Base-by-base conservation (phyloP, 225 moss, liverwort and hornwort genomes). In the Physcomitrellopsis africana region DNA sequence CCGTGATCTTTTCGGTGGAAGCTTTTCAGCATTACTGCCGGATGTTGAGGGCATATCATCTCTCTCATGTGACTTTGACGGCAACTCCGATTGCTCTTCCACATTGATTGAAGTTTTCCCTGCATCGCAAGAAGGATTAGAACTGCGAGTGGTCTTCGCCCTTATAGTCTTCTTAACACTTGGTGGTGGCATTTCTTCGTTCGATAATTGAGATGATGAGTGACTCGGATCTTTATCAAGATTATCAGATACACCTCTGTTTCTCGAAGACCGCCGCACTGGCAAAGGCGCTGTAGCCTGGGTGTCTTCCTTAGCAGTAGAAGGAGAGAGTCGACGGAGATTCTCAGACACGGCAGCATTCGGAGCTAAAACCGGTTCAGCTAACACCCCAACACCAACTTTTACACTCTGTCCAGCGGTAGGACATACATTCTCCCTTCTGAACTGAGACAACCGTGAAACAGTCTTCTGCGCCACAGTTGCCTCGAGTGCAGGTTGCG, bases 251-350 rank as follows among this genome's bases (percentile, higher is more conserved):
- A 45, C 18, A 3, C 23, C 41, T 51, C 65, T 85, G 70, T 80
- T 85, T 62, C 88, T 76, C n/a, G 69, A 65, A 43, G 88, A 88
- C 52, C 85, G 80, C 24, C 85, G 77, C 69, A 80, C 62, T 26
- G 73, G 62, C 46, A 56, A 22, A 67, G 76, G 20, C n/a, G 57
- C 42, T 69, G 49, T 1, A 20, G 46, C 41, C 60, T 17, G 37
- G 48, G 27, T 18, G 10, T 9, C 53, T 64, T 55, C 64, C n/a
- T 60, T 54, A 6, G 44, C 69, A 51, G 20, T 59, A 5, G 19
- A 32, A 1, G 2, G 8, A 65, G 41, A 15, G 5, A 29, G 77
- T 24, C 52, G 10, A 11, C 62, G 19, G 9, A 52, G 7, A n/a
- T 11, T 32, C 10, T 18, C 57, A 15, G 46, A 22, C 22, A 63